phyloP scores from a whole-genome alignment of 169 alveolate genomes.

The Eimeria tenella region DNA sequence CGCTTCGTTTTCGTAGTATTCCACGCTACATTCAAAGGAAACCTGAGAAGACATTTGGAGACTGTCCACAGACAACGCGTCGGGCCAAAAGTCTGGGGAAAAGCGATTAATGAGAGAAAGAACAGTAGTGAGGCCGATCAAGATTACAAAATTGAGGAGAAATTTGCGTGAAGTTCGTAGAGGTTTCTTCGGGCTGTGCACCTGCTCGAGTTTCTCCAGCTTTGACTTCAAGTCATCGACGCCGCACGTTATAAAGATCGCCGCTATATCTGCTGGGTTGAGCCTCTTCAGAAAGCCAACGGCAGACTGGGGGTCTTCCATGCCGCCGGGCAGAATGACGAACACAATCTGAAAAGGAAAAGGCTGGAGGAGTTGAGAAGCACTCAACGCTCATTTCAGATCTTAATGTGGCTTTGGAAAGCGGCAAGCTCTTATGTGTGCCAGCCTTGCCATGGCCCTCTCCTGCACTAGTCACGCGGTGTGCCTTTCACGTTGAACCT shows the following conservation, averaged over 20 bases:
- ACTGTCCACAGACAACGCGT: not conserved
- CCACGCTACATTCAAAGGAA: slow-evolving; percentile 74
- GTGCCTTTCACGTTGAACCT: not conserved
- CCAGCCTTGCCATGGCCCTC: not conserved
- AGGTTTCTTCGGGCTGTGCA: not conserved
- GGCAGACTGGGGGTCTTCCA: slow-evolving; percentile 77
- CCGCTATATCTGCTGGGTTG: slow-evolving; percentile 79
- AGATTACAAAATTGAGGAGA: too few relatives aligned
- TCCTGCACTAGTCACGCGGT: not conserved
- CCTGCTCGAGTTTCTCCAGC: slow-evolving; percentile 79
- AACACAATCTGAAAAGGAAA: slow-evolving; percentile 55
- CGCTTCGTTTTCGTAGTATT: slow-evolving; percentile 78
- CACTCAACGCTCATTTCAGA: not conserved
- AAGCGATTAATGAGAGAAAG: too few relatives aligned
- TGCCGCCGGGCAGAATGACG: slow-evolving; percentile 77
- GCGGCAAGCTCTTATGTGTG: not conserved
- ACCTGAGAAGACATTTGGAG: slow-evolving; percentile 34
- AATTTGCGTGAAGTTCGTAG: not conserved
- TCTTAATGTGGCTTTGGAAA: not conserved
- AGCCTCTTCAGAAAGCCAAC: slow-evolving; percentile 69
- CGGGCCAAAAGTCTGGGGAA: not conserved
- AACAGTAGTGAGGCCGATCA: too few relatives aligned
- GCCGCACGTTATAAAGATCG: slow-evolving; percentile 79
- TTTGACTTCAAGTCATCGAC: slow-evolving; percentile 77
- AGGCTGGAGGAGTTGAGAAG: not conserved